phyloP scores from a whole-genome alignment of 768 basidiomycete species.

The Tulasnella sp. region DNA sequence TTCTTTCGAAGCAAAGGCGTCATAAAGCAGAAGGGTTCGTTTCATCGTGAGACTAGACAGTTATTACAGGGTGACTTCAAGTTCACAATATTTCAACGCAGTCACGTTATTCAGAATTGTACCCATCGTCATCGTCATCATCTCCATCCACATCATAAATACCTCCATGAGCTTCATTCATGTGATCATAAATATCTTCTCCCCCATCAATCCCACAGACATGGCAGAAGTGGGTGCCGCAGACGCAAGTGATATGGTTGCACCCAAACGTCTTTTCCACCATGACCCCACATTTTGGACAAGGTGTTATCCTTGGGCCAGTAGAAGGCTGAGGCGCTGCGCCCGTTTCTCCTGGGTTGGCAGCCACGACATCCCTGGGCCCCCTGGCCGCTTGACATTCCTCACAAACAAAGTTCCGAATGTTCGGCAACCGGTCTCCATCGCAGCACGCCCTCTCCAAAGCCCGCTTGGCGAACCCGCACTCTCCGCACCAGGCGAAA shows the following conservation, averaged over 20 bases:
- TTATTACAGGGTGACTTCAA: no score
- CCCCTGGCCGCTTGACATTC: constrained; percentile 21
- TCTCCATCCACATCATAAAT: neutral
- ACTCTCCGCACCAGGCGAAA: constrained; percentile 30
- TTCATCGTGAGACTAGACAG: no score
- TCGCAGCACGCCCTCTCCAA: constrained; percentile 26
- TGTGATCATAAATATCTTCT: constrained; percentile 24
- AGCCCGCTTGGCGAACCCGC: constrained; percentile 27
- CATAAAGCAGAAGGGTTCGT: no score
- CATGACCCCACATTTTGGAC: neutral
- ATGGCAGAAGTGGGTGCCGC: constrained; percentile 28
- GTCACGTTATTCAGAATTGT: neutral
- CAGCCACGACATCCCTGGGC: neutral
- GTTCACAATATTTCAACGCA: no score
- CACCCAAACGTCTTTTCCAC: constrained; percentile 26
- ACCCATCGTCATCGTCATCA: constrained; percentile 6
- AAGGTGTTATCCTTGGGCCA: neutral
- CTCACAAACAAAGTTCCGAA: constrained; percentile 24
- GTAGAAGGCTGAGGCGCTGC: neutral
- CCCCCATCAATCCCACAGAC: constrained; percentile 23
- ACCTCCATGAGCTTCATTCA: constrained; percentile 15
- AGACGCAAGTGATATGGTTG: constrained; percentile 28
- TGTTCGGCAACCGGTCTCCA: constrained; percentile 22
- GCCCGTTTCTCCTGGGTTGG: neutral
- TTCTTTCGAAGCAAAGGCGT: no score